Conservation (phyloP, 148 eudicot genomes). For the Chenopodium formosanum region DNA sequence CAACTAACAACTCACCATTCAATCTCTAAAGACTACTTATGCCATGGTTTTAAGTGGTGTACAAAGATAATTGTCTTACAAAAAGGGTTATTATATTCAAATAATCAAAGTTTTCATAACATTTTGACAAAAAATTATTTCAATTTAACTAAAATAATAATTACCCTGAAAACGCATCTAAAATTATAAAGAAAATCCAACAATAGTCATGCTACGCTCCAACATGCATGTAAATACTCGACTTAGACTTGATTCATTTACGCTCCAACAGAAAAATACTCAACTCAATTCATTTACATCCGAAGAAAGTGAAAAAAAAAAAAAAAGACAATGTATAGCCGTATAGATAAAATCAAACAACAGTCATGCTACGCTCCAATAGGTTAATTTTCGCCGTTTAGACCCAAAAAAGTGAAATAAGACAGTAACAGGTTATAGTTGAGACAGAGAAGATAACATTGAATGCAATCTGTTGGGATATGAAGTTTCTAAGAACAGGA, state of each 20-base stretch:
- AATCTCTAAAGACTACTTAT: neutral
- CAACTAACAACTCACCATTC: constrained; percentile 1
- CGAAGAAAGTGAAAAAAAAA: no score
- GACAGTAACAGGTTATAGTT: neutral
- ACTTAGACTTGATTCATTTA: neutral
- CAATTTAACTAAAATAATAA: no score
- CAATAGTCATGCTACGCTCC: no score
- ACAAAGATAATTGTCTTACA: neutral
- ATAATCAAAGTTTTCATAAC: no score
- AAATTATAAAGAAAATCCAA: no score
- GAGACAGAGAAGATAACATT: constrained; percentile 10
- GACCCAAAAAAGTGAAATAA: neutral
- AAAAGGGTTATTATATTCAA: neutral
- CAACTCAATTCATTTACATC: no score
- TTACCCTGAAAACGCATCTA: no score
- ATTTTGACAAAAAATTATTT: no score
- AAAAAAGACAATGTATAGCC: no score
- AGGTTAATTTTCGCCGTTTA: no score
- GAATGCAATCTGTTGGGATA: constrained; percentile 12
- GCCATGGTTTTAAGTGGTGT: neutral
- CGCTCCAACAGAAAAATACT: neutral
- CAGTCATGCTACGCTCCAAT: no score
- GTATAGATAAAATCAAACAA: no score
- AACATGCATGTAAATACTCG: neutral
- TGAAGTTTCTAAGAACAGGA: neutral